Percentiles rank a stretch among this genome's conserved stretches.
phyloP scores from a whole-genome alignment of 2,329 filamentous ascomycete genomes.

The Teratosphaeria gauchensis region DNA sequence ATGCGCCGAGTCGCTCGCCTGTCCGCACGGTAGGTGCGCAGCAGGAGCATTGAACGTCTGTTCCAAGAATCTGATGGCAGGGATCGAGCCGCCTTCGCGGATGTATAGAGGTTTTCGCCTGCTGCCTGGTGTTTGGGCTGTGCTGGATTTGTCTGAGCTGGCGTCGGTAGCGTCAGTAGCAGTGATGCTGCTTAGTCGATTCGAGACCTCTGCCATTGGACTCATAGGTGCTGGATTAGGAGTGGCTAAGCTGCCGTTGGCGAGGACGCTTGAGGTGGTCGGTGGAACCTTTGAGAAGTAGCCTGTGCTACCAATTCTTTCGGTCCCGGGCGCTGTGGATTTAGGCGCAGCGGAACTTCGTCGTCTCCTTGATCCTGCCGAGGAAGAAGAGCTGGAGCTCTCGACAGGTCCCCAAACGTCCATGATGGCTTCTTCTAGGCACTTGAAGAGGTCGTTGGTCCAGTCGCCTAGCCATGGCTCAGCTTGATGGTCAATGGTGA shows the following conservation, averaged over 20 bases:
- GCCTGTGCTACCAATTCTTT: constrained; percentile 3
- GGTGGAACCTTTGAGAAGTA: constrained; percentile 31
- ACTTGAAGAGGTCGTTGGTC: constrained; percentile 80
- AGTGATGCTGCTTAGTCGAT: constrained; percentile 22
- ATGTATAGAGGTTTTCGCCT: constrained; percentile 72
- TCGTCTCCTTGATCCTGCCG: not conserved
- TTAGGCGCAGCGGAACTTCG: not conserved
- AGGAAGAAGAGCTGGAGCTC: not conserved
- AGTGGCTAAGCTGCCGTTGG: constrained; percentile 32
- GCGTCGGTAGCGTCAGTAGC: constrained; percentile 9
- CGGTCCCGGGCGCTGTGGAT: not conserved
- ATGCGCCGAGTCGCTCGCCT: constrained; percentile 89
- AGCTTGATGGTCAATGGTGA: constrained; percentile 84
- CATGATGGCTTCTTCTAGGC: constrained; percentile 74
- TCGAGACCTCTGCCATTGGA: constrained; percentile 16
- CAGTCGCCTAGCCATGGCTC: constrained; percentile 92
- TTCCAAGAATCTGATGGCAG: constrained; percentile 85
- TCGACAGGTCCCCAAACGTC: constrained; percentile 64
- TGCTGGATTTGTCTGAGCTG: not conserved
- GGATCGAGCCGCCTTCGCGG: constrained; percentile 89
- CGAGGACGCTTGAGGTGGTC: constrained; percentile 43
- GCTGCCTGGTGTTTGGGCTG: constrained; percentile 22
- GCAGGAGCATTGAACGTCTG: constrained; percentile 88
- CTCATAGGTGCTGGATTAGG: constrained; percentile 18
- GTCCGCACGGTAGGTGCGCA: constrained; percentile 86